Evolutionary conservation across 345 rosid genomes (phyloP).

Genomic region (Pugionium dolabratum): DNA sequence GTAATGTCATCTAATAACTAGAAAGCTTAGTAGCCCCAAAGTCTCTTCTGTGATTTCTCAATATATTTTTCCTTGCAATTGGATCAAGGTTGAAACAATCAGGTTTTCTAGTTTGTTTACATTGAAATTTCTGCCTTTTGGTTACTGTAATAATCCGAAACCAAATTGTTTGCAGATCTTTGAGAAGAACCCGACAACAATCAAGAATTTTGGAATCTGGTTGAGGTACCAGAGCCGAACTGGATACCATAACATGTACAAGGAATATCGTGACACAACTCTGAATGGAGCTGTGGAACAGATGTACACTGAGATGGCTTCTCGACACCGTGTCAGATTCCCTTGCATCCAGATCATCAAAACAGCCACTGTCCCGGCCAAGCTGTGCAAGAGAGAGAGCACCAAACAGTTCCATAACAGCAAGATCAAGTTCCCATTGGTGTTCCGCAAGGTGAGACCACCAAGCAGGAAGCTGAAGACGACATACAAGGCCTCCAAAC

Average conservation of each 20-base stretch:
- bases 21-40: neutral
- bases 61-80: neutral
- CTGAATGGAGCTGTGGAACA: slow-evolving; percentile 68
- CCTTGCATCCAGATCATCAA: slow-evolving; percentile 74
- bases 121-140: neutral
- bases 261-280: slow-evolving; percentile 62
- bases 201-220: slow-evolving; percentile 69
- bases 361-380: slow-evolving; percentile 60
- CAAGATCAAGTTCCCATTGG: slow-evolving; percentile 68
- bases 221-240: slow-evolving; percentile 64
- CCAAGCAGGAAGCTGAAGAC: slow-evolving; percentile 73
- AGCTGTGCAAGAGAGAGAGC: slow-evolving; percentile 72
- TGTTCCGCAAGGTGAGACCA: slow-evolving; percentile 65
- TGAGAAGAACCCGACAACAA: slow-evolving; percentile 65
- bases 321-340: slow-evolving; percentile 65
- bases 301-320: slow-evolving; percentile 77
- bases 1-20: neutral
- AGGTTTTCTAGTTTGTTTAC: neutral
- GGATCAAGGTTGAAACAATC: neutral
- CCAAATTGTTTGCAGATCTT: slow-evolving; percentile 42
- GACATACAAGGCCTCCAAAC: slow-evolving; percentile 69
- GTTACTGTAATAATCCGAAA: neutral
- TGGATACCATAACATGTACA: slow-evolving; percentile 74
- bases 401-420: slow-evolving; percentile 68
- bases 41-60: neutral